Conservation (phyloP, 805 yeast genomes). For the Jamesozyma rosinii region DNA sequence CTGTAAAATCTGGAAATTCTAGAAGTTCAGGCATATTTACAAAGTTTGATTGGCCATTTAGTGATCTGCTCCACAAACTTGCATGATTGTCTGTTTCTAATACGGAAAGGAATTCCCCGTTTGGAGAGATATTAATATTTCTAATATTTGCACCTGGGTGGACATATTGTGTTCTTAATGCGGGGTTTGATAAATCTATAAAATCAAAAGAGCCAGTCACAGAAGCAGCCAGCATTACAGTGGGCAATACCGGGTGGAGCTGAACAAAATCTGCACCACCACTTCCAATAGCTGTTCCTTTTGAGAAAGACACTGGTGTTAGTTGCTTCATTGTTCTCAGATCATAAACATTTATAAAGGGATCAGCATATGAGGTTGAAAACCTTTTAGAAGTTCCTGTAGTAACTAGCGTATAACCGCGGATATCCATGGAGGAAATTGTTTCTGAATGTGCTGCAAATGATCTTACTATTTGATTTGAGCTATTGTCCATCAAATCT, state of each 20-base stretch:
- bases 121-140: conserved; percentile 31
- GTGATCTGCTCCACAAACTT: conserved; percentile 26
- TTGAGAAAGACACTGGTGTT: conserved; percentile 78
- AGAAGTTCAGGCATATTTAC: conserved; percentile 35
- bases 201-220: conserved; percentile 75
- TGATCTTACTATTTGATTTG: conserved; percentile 40
- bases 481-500: conserved; percentile 53
- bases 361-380: conserved; percentile 54
- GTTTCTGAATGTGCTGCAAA: conserved; percentile 54
- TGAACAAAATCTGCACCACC: conserved; percentile 81
- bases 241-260: conserved; percentile 79
- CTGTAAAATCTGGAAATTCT: conserved; percentile 45
- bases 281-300: conserved; percentile 32
- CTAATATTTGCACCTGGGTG: conserved; percentile 30
- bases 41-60: conserved; percentile 13
- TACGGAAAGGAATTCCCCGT: conserved; percentile 72
- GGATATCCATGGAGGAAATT: conserved; percentile 54
- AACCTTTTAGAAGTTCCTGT: conserved; percentile 71
- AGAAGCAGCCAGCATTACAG: conserved; percentile 66
- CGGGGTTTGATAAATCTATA: conserved; percentile 75
- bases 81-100: conserved; percentile 54
- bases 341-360: conserved; percentile 77
- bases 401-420: conserved; percentile 60
- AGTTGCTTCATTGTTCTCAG: conserved; percentile 58
- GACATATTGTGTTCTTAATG: conserved; percentile 31